phyloP scores from a whole-genome alignment of 495 filamentous ascomycete genomes.

The Tuber melanosporum region DNA sequence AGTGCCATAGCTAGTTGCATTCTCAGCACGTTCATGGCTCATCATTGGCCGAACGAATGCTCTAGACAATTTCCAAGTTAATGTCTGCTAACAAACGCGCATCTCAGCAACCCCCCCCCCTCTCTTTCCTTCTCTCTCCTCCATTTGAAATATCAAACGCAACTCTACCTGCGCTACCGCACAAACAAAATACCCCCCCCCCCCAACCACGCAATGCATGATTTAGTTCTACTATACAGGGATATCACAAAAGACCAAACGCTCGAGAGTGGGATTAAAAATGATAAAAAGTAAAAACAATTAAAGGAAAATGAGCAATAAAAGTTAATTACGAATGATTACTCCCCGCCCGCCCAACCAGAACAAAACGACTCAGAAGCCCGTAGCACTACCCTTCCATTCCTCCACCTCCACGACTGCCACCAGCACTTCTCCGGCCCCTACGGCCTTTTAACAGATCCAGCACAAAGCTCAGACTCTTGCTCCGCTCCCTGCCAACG shows the following conservation, averaged over 20 bases:
- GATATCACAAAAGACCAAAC: neutral
- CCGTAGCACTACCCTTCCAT: neutral
- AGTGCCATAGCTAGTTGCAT: no score
- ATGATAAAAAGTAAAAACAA: neutral
- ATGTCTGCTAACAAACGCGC: neutral
- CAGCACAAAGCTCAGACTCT: slow-evolving; percentile 27
- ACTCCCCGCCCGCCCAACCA: neutral
- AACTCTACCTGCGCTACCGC: neutral
- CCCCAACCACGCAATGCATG: neutral
- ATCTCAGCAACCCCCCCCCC: neutral
- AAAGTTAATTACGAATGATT: neutral
- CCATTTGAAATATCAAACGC: neutral
- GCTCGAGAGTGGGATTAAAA: neutral
- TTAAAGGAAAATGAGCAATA: neutral
- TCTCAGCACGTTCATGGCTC: neutral
- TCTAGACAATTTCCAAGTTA: neutral
- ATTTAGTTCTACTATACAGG: neutral
- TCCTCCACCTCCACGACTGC: slow-evolving; percentile 1
- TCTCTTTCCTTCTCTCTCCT: neutral
- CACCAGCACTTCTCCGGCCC: neutral
- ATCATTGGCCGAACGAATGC: neutral
- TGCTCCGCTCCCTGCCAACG: slow-evolving; percentile 13
- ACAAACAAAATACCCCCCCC: neutral
- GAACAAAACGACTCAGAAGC: neutral
- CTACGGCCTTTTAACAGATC: slow-evolving; percentile 12